phyloP scores from a whole-genome alignment of 768 basidiomycete genomes.

The Boletus reticulatus region DNA sequence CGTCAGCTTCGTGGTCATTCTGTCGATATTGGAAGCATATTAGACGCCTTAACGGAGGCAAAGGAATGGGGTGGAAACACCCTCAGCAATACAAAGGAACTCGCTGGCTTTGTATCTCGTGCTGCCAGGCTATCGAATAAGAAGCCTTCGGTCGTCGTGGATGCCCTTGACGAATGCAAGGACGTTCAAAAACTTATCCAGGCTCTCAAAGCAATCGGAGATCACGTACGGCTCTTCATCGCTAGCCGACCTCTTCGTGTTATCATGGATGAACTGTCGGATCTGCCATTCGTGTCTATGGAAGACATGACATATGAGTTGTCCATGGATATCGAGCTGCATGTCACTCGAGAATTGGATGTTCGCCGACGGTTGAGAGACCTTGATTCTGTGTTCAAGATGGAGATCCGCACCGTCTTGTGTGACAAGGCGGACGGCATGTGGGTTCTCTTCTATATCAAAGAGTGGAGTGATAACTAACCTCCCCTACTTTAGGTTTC shows the following conservation, averaged over 20 bases:
- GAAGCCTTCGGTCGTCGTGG: background rate
- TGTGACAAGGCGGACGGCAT: constrained; percentile 1
- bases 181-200: background rate
- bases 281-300: constrained; percentile 1
- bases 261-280: background rate
- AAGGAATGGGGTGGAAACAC: background rate
- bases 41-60: background rate
- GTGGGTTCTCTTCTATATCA: background rate
- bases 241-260: background rate
- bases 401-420: background rate
- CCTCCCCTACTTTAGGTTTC: background rate
- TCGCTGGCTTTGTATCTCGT: background rate
- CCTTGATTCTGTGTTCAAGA: background rate
- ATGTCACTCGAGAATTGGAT: background rate
- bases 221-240: background rate
- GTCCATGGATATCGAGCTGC: background rate
- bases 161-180: constrained; percentile 7
- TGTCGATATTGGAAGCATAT: background rate
- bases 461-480: background rate
- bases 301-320: background rate
- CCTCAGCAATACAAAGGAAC: background rate
- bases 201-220: background rate
- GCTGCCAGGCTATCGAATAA: background rate
- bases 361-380: background rate
- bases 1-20: background rate